A percentile compares a stretch with the other conserved stretches of the same genome.
Evolutionary conservation across 2,329 filamentous ascomycete genomes (phyloP).

Genomic region (Pseudogymnoascus sp.): DNA sequence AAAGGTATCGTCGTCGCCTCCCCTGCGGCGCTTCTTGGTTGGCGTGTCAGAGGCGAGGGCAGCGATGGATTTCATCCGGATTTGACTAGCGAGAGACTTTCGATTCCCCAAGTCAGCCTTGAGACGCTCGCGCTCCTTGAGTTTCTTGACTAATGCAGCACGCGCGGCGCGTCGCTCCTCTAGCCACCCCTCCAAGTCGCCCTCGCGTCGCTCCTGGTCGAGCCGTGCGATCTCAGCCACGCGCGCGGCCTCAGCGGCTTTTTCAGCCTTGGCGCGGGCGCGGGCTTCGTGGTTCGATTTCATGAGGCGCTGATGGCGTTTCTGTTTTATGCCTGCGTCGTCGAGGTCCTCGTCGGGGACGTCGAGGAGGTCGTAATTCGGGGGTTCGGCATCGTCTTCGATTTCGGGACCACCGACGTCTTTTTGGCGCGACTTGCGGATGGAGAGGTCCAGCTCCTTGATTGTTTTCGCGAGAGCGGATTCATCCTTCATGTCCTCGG

Average conservation of each 20-base stretch:
- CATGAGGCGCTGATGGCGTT: slow-evolving; percentile 82
- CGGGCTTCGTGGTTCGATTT: slow-evolving; percentile 93
- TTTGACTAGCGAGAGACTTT: slow-evolving; percentile 91
- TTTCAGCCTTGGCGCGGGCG: slow-evolving; percentile 89
- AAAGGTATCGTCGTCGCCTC: slow-evolving; percentile 90
- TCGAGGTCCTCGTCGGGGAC: slow-evolving; percentile 87
- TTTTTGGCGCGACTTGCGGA: slow-evolving; percentile 84
- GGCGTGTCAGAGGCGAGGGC: slow-evolving; percentile 89
- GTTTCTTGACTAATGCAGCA: slow-evolving; percentile 62
- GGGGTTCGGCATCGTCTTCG: slow-evolving; percentile 68
- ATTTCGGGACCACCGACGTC: slow-evolving; percentile 74
- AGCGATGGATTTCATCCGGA: slow-evolving; percentile 96
- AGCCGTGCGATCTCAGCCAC: slow-evolving; percentile 72
- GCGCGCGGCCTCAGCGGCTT: slow-evolving; percentile 83
- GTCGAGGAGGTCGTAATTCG: slow-evolving; percentile 81
- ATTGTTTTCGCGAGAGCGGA: slow-evolving; percentile 73
- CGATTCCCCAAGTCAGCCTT: slow-evolving; percentile 94
- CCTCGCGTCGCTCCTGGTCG: slow-evolving; percentile 75
- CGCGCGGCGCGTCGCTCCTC: slow-evolving; percentile 69
- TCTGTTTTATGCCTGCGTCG: slow-evolving; percentile 82
- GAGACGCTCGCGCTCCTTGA: slow-evolving; percentile 86
- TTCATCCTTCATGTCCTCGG: slow-evolving; percentile 88
- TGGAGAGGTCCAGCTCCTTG: slow-evolving; percentile 81
- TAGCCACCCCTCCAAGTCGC: slow-evolving; percentile 79
- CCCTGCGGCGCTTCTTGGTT: slow-evolving; percentile 71